Evolutionary conservation across 345 rosid genomes (phyloP), one percentile per base, ranked within the genome.

Genomic region (Anastatica hierochuntica): DNA sequence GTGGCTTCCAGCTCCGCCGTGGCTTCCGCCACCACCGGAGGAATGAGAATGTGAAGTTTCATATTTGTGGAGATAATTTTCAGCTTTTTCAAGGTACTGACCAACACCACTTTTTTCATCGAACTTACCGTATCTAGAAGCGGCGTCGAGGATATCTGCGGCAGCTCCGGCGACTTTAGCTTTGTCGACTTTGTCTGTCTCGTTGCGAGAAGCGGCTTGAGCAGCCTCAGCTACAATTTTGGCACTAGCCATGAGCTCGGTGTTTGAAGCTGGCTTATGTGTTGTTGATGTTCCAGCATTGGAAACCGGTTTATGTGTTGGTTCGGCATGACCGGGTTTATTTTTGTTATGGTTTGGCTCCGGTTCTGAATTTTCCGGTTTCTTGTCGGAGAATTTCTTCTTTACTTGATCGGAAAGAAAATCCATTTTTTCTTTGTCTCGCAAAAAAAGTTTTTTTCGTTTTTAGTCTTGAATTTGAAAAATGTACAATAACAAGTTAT

Each of bases 21-120:
- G 60, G 2, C 14, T 37, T 7, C 18, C 48, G 6, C 18, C 34
- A 1, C 17, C 43, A 4, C 35, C 35, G 16, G 76, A 23, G 21
- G 79, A 55, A 14, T 76, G 72, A 33, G 70, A 17, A 50, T 78
- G 71, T 6, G 77, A 46, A 14, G 56, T 30, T 49, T 51, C 72
- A 54, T 81, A 81, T 54, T 84, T 52, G 54, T 80, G 81, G 49
- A 88, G 84, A 58, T 84, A 84, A n/a, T 35, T 49, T 79, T 88
- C 77, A 10, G 88, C 90, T 68, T 84, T 78, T 4, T 77, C 78
- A 0, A 88, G 78, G 34, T 84, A 82, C 60, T 78, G 64, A 30
- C 94, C 96, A 21, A 59, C 44, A 30, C 63, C 45, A 15, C 81
- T 61, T 46, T 80, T 78, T 23, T 78, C 78, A 17, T 87, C 87